Conservation (phyloP, 163 green algal species). For the Scenedesmus sp. region DNA sequence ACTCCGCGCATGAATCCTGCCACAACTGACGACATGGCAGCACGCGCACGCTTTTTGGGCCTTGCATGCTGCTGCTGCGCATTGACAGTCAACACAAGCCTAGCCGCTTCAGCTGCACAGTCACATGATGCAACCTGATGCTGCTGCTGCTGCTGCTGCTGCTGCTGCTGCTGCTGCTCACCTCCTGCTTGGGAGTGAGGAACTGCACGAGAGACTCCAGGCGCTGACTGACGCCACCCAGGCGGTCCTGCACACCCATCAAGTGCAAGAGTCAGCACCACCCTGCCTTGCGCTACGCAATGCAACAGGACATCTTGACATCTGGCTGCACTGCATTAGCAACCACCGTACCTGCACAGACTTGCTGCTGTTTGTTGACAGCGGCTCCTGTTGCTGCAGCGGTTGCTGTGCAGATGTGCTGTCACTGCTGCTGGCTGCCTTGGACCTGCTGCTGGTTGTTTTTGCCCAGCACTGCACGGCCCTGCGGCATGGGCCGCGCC, state of each 20-base stretch:
- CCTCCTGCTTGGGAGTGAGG: slow-evolving; percentile 46
- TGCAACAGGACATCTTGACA: background rate
- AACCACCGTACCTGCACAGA: slow-evolving; percentile 6
- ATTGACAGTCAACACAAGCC: no score
- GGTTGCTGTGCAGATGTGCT: slow-evolving; percentile 11
- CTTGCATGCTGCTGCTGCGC: background rate
- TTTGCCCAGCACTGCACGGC: slow-evolving; percentile 19
- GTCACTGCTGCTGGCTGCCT: slow-evolving; percentile 23
- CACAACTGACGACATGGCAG: background rate
- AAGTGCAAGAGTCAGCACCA: background rate
- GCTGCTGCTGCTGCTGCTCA: background rate
- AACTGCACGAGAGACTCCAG: background rate
- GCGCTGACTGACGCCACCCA: background rate
- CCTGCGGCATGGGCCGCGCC: background rate
- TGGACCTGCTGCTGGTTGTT: slow-evolving; percentile 35
- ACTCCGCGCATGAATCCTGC: no score
- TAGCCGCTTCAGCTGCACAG: background rate
- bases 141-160: background rate
- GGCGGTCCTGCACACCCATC: background rate
- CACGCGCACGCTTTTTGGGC: background rate
- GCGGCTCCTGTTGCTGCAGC: background rate
- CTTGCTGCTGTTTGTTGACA: background rate
- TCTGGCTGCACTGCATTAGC: background rate
- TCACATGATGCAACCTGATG: background rate
- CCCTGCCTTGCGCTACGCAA: background rate